Evolutionary conservation across 179 eudicot genomes (phyloP), one percentile per base, ranked within the genome.

Genomic region (Corrigiola litoralis): DNA sequence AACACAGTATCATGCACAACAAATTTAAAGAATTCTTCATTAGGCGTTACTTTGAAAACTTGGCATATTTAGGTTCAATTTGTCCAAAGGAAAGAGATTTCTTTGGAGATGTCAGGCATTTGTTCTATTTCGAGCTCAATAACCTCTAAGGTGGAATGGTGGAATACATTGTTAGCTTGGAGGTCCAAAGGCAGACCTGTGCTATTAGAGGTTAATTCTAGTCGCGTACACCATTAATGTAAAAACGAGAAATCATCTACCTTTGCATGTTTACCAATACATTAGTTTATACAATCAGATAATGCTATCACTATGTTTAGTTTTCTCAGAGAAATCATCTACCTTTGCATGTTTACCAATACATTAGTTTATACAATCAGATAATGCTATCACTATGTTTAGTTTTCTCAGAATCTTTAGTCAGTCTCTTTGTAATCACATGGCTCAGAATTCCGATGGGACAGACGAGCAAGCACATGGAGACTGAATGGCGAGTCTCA

Each of bases 401-500:
- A 66, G 46, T 6, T 48, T 63, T 63, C 45, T 38, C 45, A 24
- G 44, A 47, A 40, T 42, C 61, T 59, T 33, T 68, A 61, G 66
- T 58, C 24, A 90, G 66, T 60, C 75, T 76, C 73, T 83, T 87
- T 23, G 98, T 92, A 63, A 90, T 75, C 60, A 72, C 78, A 71
- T 92, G 98, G 56, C 81, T 64, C 48, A 87, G 52, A 29, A 92
- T 85, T 65, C 98, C 98, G 31, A 92, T 34, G 2, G 95, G 97
- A 42, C 98, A 90, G 74, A 81, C 85, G 23, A 92, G 79, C 77
- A 92, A 75, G 80, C 98, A 92, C 18, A 92, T 72, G 14, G 92
- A 87, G 33, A 92, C 94, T 20, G 97, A 92, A 80, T 90, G 98
- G 29, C 98, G 84, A 6, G 92, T 90, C 75, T 92, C 97, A 8